A percentile compares a stretch with the other conserved stretches of the same genome.
phyloP scores from a whole-genome alignment of 371 early-diverging fungal species.

The Dinochytrium kinnereticum region DNA sequence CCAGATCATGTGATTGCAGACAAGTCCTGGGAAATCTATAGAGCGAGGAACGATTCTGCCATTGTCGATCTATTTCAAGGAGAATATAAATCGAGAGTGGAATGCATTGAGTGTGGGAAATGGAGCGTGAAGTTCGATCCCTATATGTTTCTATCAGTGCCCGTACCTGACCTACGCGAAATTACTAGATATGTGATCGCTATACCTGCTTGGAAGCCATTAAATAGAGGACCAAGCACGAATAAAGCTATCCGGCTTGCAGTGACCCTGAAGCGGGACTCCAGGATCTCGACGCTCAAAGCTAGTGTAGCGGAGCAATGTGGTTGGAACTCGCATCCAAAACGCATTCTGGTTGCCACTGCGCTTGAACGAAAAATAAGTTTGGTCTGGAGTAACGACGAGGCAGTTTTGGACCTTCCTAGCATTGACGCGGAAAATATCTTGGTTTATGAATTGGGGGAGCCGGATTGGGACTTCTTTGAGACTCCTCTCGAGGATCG shows the following conservation, averaged over 20 bases:
- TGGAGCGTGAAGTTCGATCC: conserved; percentile 81
- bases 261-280: conserved; percentile 53
- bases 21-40: conserved; percentile 84
- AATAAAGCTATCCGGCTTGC: conserved; percentile 23
- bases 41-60: conserved; percentile 78
- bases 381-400: conserved; percentile 66
- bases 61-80: conserved; percentile 86
- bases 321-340: conserved; percentile 45
- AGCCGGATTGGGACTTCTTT: conserved; percentile 46
- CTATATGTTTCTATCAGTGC: conserved; percentile 90
- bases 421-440: conserved; percentile 62
- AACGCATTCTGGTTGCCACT: conserved; percentile 64
- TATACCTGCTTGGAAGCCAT: conserved; percentile 11
- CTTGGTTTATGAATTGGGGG: conserved; percentile 65
- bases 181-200: conserved; percentile 21
- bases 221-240: not conserved
- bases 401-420: conserved; percentile 63
- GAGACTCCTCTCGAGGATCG: conserved; percentile 17
- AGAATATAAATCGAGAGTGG: conserved; percentile 75
- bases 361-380: conserved; percentile 65
- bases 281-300: conserved; percentile 67
- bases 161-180: conserved; percentile 77
- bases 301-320: conserved; percentile 65
- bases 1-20: conserved; percentile 54
- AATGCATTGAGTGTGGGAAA: conserved; percentile 66